Base-by-base conservation (phyloP, 2,329 filamentous ascomycete genomes). In the Penicillium sp. region DNA sequence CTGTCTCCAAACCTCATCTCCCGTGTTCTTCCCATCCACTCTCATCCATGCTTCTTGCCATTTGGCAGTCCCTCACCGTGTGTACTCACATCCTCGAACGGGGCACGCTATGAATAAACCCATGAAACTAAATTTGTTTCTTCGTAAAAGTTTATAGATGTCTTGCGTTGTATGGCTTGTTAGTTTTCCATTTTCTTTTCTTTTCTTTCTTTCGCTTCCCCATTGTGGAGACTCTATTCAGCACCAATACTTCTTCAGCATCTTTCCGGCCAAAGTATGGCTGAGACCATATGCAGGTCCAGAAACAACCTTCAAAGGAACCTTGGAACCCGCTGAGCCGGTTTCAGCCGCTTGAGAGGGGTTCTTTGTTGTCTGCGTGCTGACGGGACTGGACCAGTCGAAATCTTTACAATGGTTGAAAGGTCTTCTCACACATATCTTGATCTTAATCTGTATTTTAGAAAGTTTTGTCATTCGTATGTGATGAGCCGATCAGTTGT, bases 31-130 rank as follows among this genome's bases (percentile, higher is more conserved):
- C 59, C 57, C 57, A 49, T 60, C 57, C 60, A 23, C 47, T 53
- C 54, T 52, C 49, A 46, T 39, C 43, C 42, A 47, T 46, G 29
- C 16, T 39, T 44, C 42, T 38, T 48, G 50, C 36, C 36, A 39
- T 39, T 13, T 54, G 51, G 48, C 56, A 47, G 45, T 53, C 51
- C 45, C 41, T 55, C 45, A 39, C 46, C 45, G 48, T 53, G 49
- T 59, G 59, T 59, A 62, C 53, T 54, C 44, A 52, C 26, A 47
- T 44, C 55, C 44, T 52, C 26, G 56, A 60, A 61, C 56, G 45
- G 53, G 56, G 51, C 57, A 45, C 54, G 51, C 58, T 52, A 63
- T 60, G 61, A 63, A 63, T 57, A 64, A 62, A 42, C 42, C 50
- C 48, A 60, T 56, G 54, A 60, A 60, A 49, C 43, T 43, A 43